These are phyloP conservation scores for Chlorella variabilis DNA, from an alignment of 163 green algal genomes.

Conservation along the genomic window DNA sequence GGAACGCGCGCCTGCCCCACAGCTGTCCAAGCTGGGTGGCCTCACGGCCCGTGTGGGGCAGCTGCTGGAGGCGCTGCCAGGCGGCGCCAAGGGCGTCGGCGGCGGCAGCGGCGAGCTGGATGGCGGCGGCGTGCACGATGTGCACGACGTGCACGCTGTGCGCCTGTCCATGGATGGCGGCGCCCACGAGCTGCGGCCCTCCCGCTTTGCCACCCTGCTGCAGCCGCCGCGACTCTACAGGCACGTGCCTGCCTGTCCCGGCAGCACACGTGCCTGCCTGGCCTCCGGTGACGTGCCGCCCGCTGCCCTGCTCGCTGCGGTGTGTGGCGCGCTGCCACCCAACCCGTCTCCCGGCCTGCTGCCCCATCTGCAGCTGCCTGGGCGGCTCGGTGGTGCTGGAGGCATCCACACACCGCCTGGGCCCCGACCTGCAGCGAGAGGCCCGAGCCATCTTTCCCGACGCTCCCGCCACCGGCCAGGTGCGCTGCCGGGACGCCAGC, in stretches of 20 bases:
- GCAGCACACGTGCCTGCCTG: neutral
- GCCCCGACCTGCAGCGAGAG: slow-evolving; percentile 25
- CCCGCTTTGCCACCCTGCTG: slow-evolving; percentile 10
- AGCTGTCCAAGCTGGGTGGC: slow-evolving; percentile 29
- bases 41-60: slow-evolving; percentile 52
- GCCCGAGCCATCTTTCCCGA: slow-evolving; percentile 46
- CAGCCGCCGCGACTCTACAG: slow-evolving; percentile 18
- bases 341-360: too few species aligned
- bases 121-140: neutral
- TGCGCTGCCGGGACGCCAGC: too few species aligned
- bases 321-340: too few species aligned
- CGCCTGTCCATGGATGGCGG: slow-evolving; percentile 13
- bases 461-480: slow-evolving; percentile 12
- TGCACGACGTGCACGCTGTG: slow-evolving; percentile 14
- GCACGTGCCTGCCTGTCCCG: neutral
- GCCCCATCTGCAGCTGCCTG: slow-evolving; percentile 1
- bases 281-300: too few species aligned
- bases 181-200: slow-evolving; percentile 23
- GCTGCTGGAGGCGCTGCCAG: slow-evolving; percentile 38
- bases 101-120: neutral
- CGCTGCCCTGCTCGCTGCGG: too few species aligned
- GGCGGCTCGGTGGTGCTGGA: slow-evolving; percentile 25
- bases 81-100: neutral
- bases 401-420: slow-evolving; percentile 45
- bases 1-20: slow-evolving; percentile 8